These are phyloP conservation scores for Colletotrichum tofieldiae DNA, from an alignment of 2,329 filamentous ascomycete genomes.

Conservation along the genomic window DNA sequence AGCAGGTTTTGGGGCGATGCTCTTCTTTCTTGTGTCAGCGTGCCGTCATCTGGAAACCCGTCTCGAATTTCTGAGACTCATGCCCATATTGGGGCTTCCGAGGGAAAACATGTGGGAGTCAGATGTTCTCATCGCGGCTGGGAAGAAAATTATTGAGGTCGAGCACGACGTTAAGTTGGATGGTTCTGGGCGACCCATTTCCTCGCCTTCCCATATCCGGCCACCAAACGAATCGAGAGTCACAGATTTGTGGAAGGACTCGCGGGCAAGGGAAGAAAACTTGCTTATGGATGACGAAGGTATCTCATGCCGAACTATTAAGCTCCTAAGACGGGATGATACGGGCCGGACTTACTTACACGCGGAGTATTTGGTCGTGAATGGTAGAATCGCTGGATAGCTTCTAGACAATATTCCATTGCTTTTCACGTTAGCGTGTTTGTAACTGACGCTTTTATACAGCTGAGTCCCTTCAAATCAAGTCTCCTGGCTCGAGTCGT, in stretches of 20 bases:
- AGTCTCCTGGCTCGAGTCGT: neutral
- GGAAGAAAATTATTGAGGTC: neutral
- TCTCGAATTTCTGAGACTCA: neutral
- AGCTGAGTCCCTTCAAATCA: neutral
- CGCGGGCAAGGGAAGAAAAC: neutral
- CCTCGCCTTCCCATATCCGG: neutral
- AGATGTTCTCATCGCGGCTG: neutral
- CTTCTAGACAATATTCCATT: neutral
- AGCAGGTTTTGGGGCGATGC: neutral
- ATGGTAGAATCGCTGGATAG: neutral
- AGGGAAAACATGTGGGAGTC: neutral
- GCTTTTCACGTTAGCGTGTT: neutral
- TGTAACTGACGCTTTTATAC: neutral
- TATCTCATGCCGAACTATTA: neutral
- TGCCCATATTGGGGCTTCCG: neutral
- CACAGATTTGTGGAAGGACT: neutral
- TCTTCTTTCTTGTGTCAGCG: constrained; percentile 9
- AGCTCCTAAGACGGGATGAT: neutral
- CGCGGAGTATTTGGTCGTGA: neutral
- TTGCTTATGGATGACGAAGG: neutral
- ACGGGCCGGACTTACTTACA: neutral
- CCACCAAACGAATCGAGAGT: neutral
- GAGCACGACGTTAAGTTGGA: constrained; percentile 1
- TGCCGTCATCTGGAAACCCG: neutral
- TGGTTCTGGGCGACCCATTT: neutral